Base-by-base conservation (phyloP, 768 basidiomycete genomes). In the Mycena maculata region DNA sequence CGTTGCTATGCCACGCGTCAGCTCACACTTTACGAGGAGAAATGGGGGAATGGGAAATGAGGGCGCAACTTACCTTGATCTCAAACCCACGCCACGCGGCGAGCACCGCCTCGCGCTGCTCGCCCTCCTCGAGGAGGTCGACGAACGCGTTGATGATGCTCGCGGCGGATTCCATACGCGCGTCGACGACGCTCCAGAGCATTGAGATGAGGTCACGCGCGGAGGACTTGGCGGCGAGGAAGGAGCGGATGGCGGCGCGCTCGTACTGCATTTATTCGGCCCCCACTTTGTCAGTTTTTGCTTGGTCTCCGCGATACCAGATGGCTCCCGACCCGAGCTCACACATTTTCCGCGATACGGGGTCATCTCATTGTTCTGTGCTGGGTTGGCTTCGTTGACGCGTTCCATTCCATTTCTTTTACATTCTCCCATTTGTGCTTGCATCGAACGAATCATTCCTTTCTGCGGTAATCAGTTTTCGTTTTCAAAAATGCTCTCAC, bases 131-230 rank as follows among this genome's bases (percentile, higher is more conserved):
- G 10, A 97, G 74, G 7, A 94, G 78, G 69, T 94, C 94, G 6
- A 95, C 88, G 36, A 93, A 82, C 2, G 86, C 81, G 65, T 90
- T 92, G 47, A 90, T 80, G 44, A 89, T 81, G 59, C 87, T 84
- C 0, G 85, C 85, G 0, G 89, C 88, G 23, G 83, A 81, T 48
- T 93, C 91, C 31, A 87, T 74, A 66, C 89, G 81, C 18, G 83
- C 77, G 60, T 91, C 89, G 13, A 92, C 79, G 38, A 92, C 84
- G 74, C 90, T 93, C 90, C 90, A 97, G n/a, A 96, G 83, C 0
- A 93, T 96, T 41, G 90, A 90, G 55, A 98, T 90, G 68, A 98
- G 83, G 77, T 97, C 97, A 4, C 89, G 84, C 3, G 95, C 92
- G 42, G 86, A 88, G 11, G 89, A 87, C 75, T 99, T 96, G 44